Base-by-base conservation (phyloP, 2,329 filamentous ascomycete species). In the Alternaria triticina region DNA sequence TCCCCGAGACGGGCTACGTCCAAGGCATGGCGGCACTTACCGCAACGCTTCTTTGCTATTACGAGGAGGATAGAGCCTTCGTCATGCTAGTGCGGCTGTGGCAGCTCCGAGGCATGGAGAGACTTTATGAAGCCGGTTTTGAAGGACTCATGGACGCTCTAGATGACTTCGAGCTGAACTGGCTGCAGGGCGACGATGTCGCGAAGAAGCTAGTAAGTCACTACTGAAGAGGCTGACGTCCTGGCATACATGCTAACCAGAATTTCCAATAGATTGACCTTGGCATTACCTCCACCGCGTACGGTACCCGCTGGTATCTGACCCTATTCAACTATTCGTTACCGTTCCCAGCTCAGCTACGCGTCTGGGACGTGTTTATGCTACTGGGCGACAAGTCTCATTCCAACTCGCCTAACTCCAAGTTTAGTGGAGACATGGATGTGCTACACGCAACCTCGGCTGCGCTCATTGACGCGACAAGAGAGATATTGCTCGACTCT, bases 351-450 rank as follows among this genome's bases (percentile, higher is more conserved):
- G 94, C 95, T 4, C 96, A 98, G 80, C 89, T 99, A 36, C 91
- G 96, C 52, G 91, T 99, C 15, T 99, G 96, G 96, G 96, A 99
- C 76, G 92, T 97, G 1, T 98, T 98, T 81, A 93, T 99, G 87
- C 88, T 99, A 13, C 87, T 98, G 12, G 96, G 95, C 50, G 93
- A 95, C 70, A 85, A 86, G 10, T 77, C 73, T 7, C 72, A 89
- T n/a, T 83, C 86, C 27, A 75, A 70, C 22, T 69, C 77, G 64
- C 65, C 72, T 60, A 62, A 73, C 47, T 74, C 76, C 40, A 80
- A 74, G 22, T 77, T 77, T 59, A 83, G 86, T 70, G 86, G 88
- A 43, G 91, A 93, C 56, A 86, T 98, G 36, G 94, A 97, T 73
- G 87, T 98, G 36, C 83, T 99, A 54, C 96, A 99, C 80, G 95